Evolutionary conservation across 345 rosid species (phyloP).

Genomic region (Brassica napus): Da-Ae NC_063439.1:19438001-19438500

Average conservation of each 20-base stretch:
- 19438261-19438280: conserved; percentile 94
- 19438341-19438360: conserved; percentile 62
- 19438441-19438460: conserved; percentile 99
- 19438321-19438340: conserved; percentile 88
- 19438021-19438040: conserved; percentile 91
- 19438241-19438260: conserved; percentile 97
- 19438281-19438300: conserved; percentile 73
- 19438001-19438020: neutral
- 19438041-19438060: conserved; percentile 97
- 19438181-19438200: neutral
- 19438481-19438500: conserved; percentile 81
- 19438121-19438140: conserved; percentile 48
- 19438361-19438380: conserved; percentile 13
- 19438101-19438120: conserved; percentile 94
- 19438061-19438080: conserved; percentile 99
- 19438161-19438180: neutral
- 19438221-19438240: conserved; percentile 59
- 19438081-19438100: conserved; percentile 99
- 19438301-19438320: conserved; percentile 86
- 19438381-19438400: conserved; percentile 7
- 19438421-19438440: conserved; percentile 49
- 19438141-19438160: neutral
- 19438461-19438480: conserved; percentile 94
- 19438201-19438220: conserved; percentile 11
- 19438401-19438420: neutral